phyloP scores from a whole-genome alignment of 2,329 filamentous ascomycete genomes.

The Knufia petricola region DNA sequence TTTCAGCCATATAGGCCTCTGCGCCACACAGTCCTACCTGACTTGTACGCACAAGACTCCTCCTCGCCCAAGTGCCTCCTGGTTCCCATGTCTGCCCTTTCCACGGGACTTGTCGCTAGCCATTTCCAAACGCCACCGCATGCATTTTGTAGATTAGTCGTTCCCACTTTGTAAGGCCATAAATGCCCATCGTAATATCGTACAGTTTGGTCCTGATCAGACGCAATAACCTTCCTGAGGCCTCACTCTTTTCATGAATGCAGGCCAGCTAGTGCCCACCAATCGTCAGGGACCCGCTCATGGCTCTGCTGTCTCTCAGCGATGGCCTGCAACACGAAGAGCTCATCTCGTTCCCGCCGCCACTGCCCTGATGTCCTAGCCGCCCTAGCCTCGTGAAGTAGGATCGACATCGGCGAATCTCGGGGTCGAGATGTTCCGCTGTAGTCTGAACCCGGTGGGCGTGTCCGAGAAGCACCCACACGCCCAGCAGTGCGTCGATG shows the following conservation, averaged over 20 bases:
- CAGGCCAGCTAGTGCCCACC: constrained; percentile 65
- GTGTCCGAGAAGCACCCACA: constrained; percentile 5
- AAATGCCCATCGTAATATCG: neutral
- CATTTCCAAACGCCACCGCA: neutral
- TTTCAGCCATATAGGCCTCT: too few relatives aligned
- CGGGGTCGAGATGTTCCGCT: neutral
- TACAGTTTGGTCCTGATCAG: neutral
- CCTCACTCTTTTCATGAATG: too few relatives aligned
- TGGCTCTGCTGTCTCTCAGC: constrained; percentile 59
- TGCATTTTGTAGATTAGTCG: neutral
- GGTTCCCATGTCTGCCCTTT: neutral
- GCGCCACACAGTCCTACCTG: too few relatives aligned
- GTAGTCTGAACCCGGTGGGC: constrained; percentile 5
- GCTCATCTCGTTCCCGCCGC: constrained; percentile 9
- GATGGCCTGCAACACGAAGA: constrained; percentile 57
- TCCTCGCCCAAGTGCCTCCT: neutral
- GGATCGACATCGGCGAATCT: neutral
- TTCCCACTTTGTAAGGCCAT: neutral
- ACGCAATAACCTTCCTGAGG: neutral
- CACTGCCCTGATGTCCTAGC: neutral
- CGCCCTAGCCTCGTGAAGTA: constrained; percentile 6
- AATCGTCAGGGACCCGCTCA: constrained; percentile 71
- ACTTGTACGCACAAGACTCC: neutral
- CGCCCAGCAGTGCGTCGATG: constrained; percentile 12
- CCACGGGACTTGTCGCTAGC: neutral